Percentiles rank a stretch among this genome's conserved stretches.
phyloP scores from a whole-genome alignment of 2,329 filamentous ascomycete species.

The Trichoderma asperellum region DNA sequence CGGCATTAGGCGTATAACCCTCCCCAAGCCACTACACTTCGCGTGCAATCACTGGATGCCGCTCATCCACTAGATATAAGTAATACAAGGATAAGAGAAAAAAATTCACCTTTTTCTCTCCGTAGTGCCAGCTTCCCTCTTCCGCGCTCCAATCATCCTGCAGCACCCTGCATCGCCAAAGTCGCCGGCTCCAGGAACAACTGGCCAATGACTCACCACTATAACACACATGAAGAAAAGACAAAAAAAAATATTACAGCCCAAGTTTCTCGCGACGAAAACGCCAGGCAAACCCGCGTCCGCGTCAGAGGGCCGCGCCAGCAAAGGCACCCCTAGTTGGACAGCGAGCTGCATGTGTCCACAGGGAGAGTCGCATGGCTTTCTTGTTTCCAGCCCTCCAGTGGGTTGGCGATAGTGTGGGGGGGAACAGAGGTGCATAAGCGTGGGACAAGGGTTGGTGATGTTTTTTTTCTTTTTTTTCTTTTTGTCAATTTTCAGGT shows the following conservation, averaged over 20 bases:
- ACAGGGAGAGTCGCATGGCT: constrained; percentile 28
- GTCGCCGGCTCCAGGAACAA: constrained; percentile 28
- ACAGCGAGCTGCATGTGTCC: constrained; percentile 19
- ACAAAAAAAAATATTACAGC: neutral
- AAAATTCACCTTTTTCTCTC: neutral
- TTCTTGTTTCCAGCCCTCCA: constrained; percentile 35
- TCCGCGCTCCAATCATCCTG: constrained; percentile 28
- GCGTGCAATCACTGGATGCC: neutral
- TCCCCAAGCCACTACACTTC: neutral
- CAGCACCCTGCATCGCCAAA: constrained; percentile 27
- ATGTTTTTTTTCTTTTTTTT: neutral
- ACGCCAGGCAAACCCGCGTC: constrained; percentile 30
- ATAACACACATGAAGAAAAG: neutral
- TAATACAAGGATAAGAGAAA: neutral
- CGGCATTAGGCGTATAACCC: neutral
- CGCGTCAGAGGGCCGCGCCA: constrained; percentile 32
- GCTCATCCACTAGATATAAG: neutral
- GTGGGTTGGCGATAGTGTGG: constrained; percentile 27
- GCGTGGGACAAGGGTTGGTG: constrained; percentile 13
- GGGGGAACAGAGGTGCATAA: constrained; percentile 1
- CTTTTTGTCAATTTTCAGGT: neutral
- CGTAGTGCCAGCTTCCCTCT: constrained; percentile 6
- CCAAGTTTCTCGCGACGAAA: neutral
- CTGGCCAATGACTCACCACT: constrained; percentile 36
- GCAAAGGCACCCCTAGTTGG: constrained; percentile 24